Conservation (phyloP, 1,284 basidiomycete genomes). For the Athelia sp. region DNA sequence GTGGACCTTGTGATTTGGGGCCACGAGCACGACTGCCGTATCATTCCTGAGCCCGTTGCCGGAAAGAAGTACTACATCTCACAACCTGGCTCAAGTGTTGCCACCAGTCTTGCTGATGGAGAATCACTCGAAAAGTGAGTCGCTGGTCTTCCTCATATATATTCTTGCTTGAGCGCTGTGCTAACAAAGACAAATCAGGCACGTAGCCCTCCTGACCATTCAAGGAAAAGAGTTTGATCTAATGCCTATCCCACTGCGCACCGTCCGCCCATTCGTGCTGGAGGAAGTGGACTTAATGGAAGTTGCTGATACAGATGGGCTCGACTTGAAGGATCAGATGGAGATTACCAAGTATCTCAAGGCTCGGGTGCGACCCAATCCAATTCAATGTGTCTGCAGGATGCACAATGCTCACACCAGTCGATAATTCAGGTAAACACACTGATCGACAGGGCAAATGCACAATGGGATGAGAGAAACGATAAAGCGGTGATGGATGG, state of each 20-base stretch:
- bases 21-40: conserved; percentile 97
- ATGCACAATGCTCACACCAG: not conserved
- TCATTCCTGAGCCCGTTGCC: conserved; percentile 85
- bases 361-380: conserved; percentile 52
- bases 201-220: conserved; percentile 83
- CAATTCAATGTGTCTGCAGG: no score
- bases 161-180: not conserved
- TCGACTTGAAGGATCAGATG: conserved; percentile 78
- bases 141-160: not conserved
- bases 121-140: conserved; percentile 84
- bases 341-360: conserved; percentile 80
- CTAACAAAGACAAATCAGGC: conserved; percentile 38
- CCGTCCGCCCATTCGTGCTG: conserved; percentile 93
- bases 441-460: conserved; percentile 74
- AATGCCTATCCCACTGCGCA: conserved; percentile 82
- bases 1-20: conserved; percentile 96
- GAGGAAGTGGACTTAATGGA: conserved; percentile 77
- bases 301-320: conserved; percentile 67
- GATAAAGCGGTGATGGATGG: conserved; percentile 60
- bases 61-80: conserved; percentile 90
- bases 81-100: conserved; percentile 94
- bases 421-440: conserved; percentile 56
- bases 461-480: conserved; percentile 79
- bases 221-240: conserved; percentile 86
- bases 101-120: conserved; percentile 89